Conservation (phyloP, 768 basidiomycete genomes). For the Lentinula sp. region DNA sequence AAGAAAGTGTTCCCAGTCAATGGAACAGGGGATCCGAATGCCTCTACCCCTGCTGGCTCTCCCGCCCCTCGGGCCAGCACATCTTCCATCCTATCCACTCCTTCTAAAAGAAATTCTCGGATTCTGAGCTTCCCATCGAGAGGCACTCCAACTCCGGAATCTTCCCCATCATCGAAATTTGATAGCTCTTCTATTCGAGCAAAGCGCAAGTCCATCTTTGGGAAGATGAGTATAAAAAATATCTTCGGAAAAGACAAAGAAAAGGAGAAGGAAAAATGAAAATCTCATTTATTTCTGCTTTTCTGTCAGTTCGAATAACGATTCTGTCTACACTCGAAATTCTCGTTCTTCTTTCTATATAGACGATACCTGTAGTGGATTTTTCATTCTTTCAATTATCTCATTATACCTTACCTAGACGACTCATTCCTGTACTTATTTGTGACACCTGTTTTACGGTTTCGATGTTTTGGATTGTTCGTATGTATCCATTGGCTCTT, state of each 20-base stretch:
- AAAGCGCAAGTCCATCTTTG: slow-evolving; percentile 49
- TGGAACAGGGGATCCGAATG: neutral
- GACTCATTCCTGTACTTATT: neutral
- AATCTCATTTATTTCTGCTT: no score
- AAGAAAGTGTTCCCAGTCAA: neutral
- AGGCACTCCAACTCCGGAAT: neutral
- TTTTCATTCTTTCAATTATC: neutral
- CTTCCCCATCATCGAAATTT: slow-evolving; percentile 20
- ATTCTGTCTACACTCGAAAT: no score
- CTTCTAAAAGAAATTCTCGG: neutral
- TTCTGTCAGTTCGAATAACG: no score
- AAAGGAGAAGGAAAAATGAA: slow-evolving; percentile 30
- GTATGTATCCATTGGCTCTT: neutral
- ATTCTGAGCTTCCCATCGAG: neutral
- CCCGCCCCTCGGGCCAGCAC: neutral
- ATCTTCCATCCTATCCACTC: neutral
- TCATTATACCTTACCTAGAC: neutral
- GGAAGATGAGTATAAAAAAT: slow-evolving; percentile 38
- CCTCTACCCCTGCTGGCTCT: neutral
- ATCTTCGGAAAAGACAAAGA: slow-evolving; percentile 44
- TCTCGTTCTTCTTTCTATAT: neutral
- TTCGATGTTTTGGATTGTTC: neutral
- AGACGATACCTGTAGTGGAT: neutral
- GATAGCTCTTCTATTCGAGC: slow-evolving; percentile 33
- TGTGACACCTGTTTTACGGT: neutral